Base-by-base conservation (phyloP, 768 basidiomycete genomes). In the Suillus decipiens region DNA sequence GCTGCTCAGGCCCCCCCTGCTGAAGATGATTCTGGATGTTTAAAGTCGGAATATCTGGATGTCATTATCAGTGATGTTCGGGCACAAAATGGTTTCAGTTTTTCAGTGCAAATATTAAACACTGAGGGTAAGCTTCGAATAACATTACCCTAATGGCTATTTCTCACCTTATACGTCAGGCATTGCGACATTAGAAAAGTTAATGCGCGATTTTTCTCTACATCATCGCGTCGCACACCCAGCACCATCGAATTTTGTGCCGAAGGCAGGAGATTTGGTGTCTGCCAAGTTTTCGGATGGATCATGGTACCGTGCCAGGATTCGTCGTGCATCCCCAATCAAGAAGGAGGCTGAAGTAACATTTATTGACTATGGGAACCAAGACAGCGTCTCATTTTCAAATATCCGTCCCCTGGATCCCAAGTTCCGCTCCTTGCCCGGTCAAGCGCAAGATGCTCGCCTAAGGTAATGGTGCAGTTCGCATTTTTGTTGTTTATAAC, bases 341-440 rank as follows among this genome's bases (percentile, higher is more conserved):
- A 97, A 96, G 78, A 95, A 91, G 72, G 94, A 97, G 76, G 95
- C 94, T 7, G 93, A 97, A 73, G 89, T 99, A 39, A 89, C 89
- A 9, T 98, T 98, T 78, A 96, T 98, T 68, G 90, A 93, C 73
- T 93, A 96, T 71, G 96, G 96, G 37, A 99, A 99, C 75, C 92
- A 95, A 75, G 95, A 96, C 71, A 91, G 84, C 2, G 81, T 98
- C 12, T 77, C 89, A 5, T 98, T 93, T 76, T 78, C 85, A n/a
- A 80, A 89, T 66, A 88, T 97, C 64, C 86, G 97, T 28, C 95
- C 96, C 3, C 84, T 99, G 55, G 96, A 98, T 68, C 77, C 88
- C 28, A 89, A 89, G 73, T 99, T 99, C 86, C 90, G 92, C 68
- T 83, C 89, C 10, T 82, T 99, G 10, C 88, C 93, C 36, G 92